Evolutionary conservation across 371 early-diverging fungal species (phyloP).

Genomic region (Basidiobolus meristosporus): DNA sequence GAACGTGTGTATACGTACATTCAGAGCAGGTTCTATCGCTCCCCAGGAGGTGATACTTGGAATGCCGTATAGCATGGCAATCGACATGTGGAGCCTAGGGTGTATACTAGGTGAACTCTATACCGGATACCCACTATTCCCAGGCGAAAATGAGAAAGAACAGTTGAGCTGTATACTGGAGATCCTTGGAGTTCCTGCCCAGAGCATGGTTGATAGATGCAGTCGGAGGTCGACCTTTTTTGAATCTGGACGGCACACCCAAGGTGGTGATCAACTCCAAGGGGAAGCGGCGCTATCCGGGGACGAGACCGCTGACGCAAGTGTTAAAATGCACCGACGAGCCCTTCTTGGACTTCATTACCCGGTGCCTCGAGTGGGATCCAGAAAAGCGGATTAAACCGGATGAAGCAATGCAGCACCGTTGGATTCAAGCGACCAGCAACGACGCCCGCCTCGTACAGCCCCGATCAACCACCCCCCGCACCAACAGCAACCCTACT

Average conservation of each 20-base stretch:
- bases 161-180: slow-evolving; percentile 90
- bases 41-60: slow-evolving; percentile 88
- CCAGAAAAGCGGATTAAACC: slow-evolving; percentile 80
- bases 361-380: slow-evolving; percentile 76
- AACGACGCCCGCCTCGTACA: no score
- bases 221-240: slow-evolving; percentile 69
- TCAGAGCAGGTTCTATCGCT: slow-evolving; percentile 93
- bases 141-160: slow-evolving; percentile 92
- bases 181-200: slow-evolving; percentile 62
- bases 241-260: slow-evolving; percentile 24
- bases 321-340: slow-evolving; percentile 50
- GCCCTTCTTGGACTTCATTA: slow-evolving; percentile 68
- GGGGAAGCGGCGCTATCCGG: slow-evolving; percentile 63
- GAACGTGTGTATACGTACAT: slow-evolving; percentile 88
- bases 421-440: no score
- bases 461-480: no score
- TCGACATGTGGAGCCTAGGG: slow-evolving; percentile 99
- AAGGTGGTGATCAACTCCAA: slow-evolving; percentile 21
- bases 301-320: slow-evolving; percentile 45
- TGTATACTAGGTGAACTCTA: slow-evolving; percentile 95
- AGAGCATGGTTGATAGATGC: slow-evolving; percentile 51
- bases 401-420: slow-evolving; percentile 55
- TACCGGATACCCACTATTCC: slow-evolving; percentile 85
- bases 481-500: no score
- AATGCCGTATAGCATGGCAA: slow-evolving; percentile 67